Evolutionary conservation across 2,329 filamentous ascomycete species (phyloP).

Genomic region (Tolypocladium capitatum): DNA sequence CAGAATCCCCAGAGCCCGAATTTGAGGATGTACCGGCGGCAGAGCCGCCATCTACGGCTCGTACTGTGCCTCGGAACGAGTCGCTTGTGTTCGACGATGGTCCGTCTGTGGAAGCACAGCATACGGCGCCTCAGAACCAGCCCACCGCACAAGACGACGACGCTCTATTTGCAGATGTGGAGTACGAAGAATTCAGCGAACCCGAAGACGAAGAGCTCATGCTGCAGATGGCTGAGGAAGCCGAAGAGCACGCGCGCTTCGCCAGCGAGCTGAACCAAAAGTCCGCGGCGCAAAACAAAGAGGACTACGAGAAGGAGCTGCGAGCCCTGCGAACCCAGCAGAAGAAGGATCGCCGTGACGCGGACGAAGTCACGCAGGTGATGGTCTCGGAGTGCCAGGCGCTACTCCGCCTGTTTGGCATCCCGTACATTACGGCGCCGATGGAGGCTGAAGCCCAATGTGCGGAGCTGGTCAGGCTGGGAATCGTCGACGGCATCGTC

Average conservation of each 20-base stretch:
- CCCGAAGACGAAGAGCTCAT: slow-evolving; percentile 87
- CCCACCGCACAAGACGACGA: slow-evolving; percentile 18
- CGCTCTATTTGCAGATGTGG: slow-evolving; percentile 39
- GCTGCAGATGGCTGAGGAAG: slow-evolving; percentile 74
- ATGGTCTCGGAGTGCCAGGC: slow-evolving; percentile 96
- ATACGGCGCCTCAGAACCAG: not conserved
- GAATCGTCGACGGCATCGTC: slow-evolving; percentile 91
- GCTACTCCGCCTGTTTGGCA: slow-evolving; percentile 75
- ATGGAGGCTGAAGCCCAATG: slow-evolving; percentile 99
- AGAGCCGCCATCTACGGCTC: slow-evolving; percentile 1
- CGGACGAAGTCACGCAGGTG: slow-evolving; percentile 89
- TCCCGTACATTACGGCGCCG: slow-evolving; percentile 92
- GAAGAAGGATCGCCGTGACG: slow-evolving; percentile 88
- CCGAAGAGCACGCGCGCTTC: slow-evolving; percentile 87
- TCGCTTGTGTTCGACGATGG: slow-evolving; percentile 7
- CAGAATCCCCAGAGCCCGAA: slow-evolving; percentile 21
- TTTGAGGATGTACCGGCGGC: slow-evolving; percentile 22
- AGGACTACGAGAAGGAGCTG: slow-evolving; percentile 77
- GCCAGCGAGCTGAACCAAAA: slow-evolving; percentile 75
- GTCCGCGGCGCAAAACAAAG: slow-evolving; percentile 52
- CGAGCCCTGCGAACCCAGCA: slow-evolving; percentile 83
- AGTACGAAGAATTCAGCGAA: slow-evolving; percentile 66
- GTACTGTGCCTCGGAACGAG: not conserved
- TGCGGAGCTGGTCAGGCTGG: slow-evolving; percentile 73
- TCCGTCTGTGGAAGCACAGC: not conserved